These are phyloP conservation scores for Pueraria montana DNA, from an alignment of 306 rosid genomes.

Conservation along the genomic window DNA sequence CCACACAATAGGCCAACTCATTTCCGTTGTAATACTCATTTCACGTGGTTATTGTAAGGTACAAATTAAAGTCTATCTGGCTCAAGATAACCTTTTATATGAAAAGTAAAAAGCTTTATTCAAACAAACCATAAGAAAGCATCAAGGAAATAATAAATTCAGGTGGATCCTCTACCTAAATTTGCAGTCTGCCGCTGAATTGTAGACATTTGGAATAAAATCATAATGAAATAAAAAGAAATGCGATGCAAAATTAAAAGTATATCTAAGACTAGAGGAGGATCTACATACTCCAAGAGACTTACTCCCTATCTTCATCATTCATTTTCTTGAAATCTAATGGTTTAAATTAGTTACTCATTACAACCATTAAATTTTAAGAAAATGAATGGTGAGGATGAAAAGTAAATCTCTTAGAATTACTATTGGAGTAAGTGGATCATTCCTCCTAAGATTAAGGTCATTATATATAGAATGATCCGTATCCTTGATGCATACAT, in stretches of 20 bases:
- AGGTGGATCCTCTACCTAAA: not conserved
- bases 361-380: too few relatives aligned
- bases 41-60: not conserved
- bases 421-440: too few relatives aligned
- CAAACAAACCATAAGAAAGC: not conserved
- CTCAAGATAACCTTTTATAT: conserved; percentile 3
- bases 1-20: conserved; percentile 18
- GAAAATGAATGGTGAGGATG: too few relatives aligned
- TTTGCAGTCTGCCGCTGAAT: not conserved
- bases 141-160: not conserved
- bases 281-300: too few relatives aligned
- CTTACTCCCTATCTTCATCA: too few relatives aligned
- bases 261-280: too few relatives aligned
- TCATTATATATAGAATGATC: too few relatives aligned
- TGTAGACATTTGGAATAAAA: not conserved
- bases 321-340: too few relatives aligned
- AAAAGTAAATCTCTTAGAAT: too few relatives aligned
- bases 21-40: not conserved
- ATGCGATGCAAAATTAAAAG: not conserved
- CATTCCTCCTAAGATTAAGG: too few relatives aligned
- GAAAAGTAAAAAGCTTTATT: not conserved
- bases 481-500: not conserved
- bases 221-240: not conserved
- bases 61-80: not conserved
- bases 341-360: too few relatives aligned